These are phyloP conservation scores for Phytophthora melonis DNA, from an alignment of 352 stramenopile genomes.

Conservation along the genomic window DNA sequence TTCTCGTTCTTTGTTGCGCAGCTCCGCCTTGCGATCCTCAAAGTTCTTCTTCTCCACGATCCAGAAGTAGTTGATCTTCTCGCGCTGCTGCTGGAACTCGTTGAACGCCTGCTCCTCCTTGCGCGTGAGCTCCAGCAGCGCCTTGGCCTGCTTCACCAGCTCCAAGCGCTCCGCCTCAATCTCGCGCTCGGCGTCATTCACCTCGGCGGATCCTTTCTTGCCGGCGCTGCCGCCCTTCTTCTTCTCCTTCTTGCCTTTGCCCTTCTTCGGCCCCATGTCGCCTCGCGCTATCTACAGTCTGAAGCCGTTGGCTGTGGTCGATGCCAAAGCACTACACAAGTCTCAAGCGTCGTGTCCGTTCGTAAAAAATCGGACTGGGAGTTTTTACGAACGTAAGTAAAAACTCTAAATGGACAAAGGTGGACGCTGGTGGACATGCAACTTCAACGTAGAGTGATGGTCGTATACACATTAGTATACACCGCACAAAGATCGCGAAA, in stretches of 20 bases:
- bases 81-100: conserved; percentile 95
- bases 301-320: conserved; percentile 4
- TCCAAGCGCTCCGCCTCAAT: conserved; percentile 76
- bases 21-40: conserved; percentile 92
- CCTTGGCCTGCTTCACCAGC: conserved; percentile 82
- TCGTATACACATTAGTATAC: too few relatives aligned
- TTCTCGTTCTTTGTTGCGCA: conserved; percentile 96
- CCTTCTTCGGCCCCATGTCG: conserved; percentile 74
- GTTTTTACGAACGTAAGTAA: too few relatives aligned
- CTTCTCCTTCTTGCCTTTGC: conserved; percentile 9
- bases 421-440: too few relatives aligned
- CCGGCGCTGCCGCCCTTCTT: conserved; percentile 15
- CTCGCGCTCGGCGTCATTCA: conserved; percentile 69
- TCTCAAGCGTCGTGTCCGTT: too few relatives aligned
- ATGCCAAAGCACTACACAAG: not conserved
- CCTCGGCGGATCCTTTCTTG: conserved; percentile 54
- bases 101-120: conserved; percentile 95
- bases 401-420: too few relatives aligned
- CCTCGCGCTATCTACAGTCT: not conserved
- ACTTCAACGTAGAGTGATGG: too few relatives aligned
- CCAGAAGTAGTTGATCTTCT: conserved; percentile 98
- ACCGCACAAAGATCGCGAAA: too few relatives aligned
- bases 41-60: conserved; percentile 97
- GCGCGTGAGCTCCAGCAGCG: conserved; percentile 79
- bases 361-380: too few relatives aligned